These are phyloP conservation scores for Brassica cretica DNA, from an alignment of 345 rosid genomes.

Conservation along the genomic window DNA sequence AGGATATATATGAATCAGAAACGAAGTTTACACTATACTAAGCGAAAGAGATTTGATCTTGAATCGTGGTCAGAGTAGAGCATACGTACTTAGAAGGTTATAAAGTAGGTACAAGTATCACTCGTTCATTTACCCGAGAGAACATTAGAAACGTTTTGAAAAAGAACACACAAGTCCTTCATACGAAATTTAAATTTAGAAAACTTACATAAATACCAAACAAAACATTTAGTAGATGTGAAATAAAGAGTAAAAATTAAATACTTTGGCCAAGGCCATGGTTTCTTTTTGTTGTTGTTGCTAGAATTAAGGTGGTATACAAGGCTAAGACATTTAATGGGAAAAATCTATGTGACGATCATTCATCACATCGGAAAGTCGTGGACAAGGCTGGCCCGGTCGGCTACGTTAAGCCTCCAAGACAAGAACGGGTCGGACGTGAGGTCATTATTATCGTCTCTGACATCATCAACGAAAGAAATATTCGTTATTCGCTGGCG, in stretches of 20 bases:
- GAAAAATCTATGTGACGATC: conserved; percentile 12
- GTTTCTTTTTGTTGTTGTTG: neutral
- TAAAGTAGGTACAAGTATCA: conserved; percentile 17
- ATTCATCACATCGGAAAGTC: conserved; percentile 68
- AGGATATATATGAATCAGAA: neutral
- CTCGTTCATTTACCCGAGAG: conserved; percentile 36
- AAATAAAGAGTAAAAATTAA: neutral
- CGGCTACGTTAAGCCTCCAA: conserved; percentile 90
- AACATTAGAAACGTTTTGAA: conserved; percentile 16
- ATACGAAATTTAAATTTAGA: neutral
- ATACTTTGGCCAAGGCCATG: conserved; percentile 24
- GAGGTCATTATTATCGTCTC: conserved; percentile 54
- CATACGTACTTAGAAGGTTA: conserved; percentile 17
- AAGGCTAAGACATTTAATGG: conserved; percentile 19
- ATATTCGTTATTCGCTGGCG: conserved; percentile 56
- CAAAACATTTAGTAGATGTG: conserved; percentile 1
- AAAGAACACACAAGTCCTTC: conserved; percentile 23
- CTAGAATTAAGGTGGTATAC: conserved; percentile 22
- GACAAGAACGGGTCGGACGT: conserved; percentile 65
- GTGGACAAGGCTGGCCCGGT: conserved; percentile 74
- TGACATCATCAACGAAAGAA: conserved; percentile 60
- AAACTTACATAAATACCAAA: conserved; percentile 9
- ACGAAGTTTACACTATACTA: neutral
- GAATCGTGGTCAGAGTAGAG: conserved; percentile 22
- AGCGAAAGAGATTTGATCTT: neutral